Evolutionary conservation across 1,139 yeast species (phyloP).

Genomic region (Hansenula lynferdii): DNA sequence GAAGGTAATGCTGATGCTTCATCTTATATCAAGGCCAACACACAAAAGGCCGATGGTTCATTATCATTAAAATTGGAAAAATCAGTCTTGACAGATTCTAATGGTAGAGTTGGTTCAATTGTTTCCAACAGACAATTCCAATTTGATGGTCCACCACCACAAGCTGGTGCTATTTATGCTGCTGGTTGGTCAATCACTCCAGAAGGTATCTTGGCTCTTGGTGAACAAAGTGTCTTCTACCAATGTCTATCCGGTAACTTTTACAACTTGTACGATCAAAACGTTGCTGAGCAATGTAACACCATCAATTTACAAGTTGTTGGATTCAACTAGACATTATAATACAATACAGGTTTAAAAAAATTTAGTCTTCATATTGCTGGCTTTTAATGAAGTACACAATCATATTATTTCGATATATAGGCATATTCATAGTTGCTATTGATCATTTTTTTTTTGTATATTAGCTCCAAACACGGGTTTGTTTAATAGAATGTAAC

Average conservation of each 20-base stretch:
- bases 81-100: slow-evolving; percentile 50
- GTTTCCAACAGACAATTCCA: slow-evolving; percentile 86
- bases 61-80: slow-evolving; percentile 49
- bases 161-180: slow-evolving; percentile 82
- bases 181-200: slow-evolving; percentile 71
- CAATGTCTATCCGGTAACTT: slow-evolving; percentile 75
- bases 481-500: no score
- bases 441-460: no score
- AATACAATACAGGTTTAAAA: no score
- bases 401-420: no score
- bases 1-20: slow-evolving; percentile 21
- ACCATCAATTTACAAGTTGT: slow-evolving; percentile 58
- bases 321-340: no score
- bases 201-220: slow-evolving; percentile 65
- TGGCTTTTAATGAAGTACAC: no score
- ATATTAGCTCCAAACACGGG: no score
- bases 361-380: no score
- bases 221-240: slow-evolving; percentile 58
- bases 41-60: slow-evolving; percentile 46
- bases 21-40: slow-evolving; percentile 26
- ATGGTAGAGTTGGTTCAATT: slow-evolving; percentile 73
- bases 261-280: slow-evolving; percentile 74
- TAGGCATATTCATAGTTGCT: no score
- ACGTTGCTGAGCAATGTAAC: slow-evolving; percentile 58
- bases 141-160: slow-evolving; percentile 87